Percentiles rank a stretch among this genome's conserved stretches.
phyloP scores from a whole-genome alignment of 768 basidiomycete species.

The Hygrophoropsis aurantiaca region DNA sequence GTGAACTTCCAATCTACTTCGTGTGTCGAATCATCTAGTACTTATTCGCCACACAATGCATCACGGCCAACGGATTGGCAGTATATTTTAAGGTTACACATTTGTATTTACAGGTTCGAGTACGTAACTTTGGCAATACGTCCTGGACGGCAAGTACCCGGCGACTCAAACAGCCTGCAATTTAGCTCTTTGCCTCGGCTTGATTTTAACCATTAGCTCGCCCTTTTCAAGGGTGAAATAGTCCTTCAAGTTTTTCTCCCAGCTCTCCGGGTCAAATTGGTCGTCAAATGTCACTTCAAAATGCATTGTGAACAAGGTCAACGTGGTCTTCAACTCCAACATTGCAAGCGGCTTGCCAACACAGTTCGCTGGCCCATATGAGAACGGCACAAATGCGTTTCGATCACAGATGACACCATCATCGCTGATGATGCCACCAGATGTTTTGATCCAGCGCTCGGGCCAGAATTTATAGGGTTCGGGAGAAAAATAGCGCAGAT shows the following conservation, averaged over 20 bases:
- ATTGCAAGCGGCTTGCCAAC: conserved; percentile 41
- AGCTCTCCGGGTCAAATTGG: conserved; percentile 16
- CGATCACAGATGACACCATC: not conserved
- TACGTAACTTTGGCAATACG: too few species aligned
- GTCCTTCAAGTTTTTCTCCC: conserved; percentile 19
- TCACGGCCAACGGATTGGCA: too few species aligned
- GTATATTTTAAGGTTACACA: too few species aligned
- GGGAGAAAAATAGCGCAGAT: conserved; percentile 41
- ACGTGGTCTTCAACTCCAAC: conserved; percentile 22
- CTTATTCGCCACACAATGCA: too few species aligned
- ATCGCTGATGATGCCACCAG: not conserved
- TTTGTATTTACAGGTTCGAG: too few species aligned
- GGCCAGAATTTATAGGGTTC: conserved; percentile 35
- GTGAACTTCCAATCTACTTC: too few species aligned
- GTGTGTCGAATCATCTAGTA: too few species aligned
- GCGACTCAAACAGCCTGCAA: too few species aligned
- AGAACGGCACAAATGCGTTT: conserved; percentile 39
- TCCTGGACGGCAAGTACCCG: too few species aligned
- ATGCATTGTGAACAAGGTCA: conserved; percentile 21
- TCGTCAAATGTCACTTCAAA: conserved; percentile 23
- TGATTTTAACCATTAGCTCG: conserved; percentile 1
- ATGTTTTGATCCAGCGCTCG: conserved; percentile 33
- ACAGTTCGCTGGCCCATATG: conserved; percentile 47
- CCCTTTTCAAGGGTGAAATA: conserved; percentile 18
- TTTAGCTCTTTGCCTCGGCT: too few species aligned